These are phyloP conservation scores for Porphyrellus cyaneotinctus DNA, from an alignment of 768 basidiomycete species.

Conservation along the genomic window DNA sequence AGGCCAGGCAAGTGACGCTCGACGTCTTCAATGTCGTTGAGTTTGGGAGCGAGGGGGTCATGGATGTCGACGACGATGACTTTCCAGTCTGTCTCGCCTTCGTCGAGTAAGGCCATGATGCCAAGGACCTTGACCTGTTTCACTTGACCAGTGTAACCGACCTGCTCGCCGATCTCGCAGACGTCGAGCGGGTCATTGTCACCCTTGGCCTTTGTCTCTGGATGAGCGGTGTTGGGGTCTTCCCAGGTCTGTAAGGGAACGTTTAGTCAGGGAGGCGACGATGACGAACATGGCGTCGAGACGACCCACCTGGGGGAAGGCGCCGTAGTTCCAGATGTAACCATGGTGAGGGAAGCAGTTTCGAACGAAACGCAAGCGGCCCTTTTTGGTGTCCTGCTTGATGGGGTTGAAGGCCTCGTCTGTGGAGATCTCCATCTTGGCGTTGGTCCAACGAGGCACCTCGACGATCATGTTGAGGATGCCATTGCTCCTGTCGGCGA, in stretches of 20 bases:
- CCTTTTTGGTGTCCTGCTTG: conserved; percentile 98
- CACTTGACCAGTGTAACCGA: conserved; percentile 94
- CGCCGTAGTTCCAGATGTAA: conserved; percentile 99
- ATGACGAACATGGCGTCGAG: neutral
- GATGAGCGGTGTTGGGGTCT: conserved; percentile 79
- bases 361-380: conserved; percentile 92
- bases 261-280: neutral
- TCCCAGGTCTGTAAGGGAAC: conserved; percentile 81
- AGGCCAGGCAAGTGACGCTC: conserved; percentile 96
- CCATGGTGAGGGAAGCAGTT: conserved; percentile 99
- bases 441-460: conserved; percentile 99
- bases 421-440: conserved; percentile 99
- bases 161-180: conserved; percentile 98
- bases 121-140: conserved; percentile 99
- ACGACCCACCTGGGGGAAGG: conserved; percentile 84
- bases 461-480: conserved; percentile 99
- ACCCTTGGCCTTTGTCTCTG: conserved; percentile 98
- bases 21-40: conserved; percentile 99
- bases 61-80: conserved; percentile 96
- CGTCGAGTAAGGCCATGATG: conserved; percentile 99
- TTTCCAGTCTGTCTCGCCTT: conserved; percentile 99
- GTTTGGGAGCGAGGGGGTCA: conserved; percentile 92
- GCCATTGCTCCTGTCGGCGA: conserved; percentile 91
- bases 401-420: conserved; percentile 99
- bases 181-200: conserved; percentile 99